Evolutionary conservation across 2,329 filamentous ascomycete species (phyloP).

Genomic region (Shiraia sp.): DNA sequence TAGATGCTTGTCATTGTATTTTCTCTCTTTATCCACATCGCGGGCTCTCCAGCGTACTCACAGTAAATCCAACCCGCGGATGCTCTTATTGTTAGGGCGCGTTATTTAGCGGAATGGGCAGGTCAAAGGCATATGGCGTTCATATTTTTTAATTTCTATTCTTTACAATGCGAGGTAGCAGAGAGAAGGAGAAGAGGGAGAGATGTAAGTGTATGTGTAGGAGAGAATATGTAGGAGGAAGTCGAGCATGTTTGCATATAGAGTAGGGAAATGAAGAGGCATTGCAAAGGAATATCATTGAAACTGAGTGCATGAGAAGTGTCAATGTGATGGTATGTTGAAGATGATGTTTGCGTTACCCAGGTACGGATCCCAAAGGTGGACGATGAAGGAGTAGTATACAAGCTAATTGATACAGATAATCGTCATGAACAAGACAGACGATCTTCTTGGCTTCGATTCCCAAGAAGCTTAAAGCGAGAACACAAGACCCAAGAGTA

Average conservation of each 20-base stretch:
- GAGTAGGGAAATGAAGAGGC: slow-evolving; percentile 14
- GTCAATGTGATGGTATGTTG: no score
- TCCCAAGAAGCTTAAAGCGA: no score
- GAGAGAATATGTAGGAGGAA: slow-evolving; percentile 2
- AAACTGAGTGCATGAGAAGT: no score
- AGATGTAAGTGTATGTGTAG: slow-evolving; percentile 1
- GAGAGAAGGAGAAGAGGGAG: slow-evolving; percentile 2
- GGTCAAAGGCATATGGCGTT: slow-evolving; percentile 19
- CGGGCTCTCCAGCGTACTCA: slow-evolving; percentile 10
- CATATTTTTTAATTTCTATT: slow-evolving; percentile 29
- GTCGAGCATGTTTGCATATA: slow-evolving; percentile 20
- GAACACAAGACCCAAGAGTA: not conserved
- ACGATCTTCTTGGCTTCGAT: no score
- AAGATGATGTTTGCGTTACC: no score
- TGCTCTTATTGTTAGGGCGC: slow-evolving; percentile 10
- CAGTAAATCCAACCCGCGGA: slow-evolving; percentile 14
- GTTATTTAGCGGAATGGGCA: slow-evolving; percentile 21
- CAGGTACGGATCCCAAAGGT: no score
- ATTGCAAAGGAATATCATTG: slow-evolving; percentile 1
- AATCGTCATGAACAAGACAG: no score
- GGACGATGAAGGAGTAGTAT: no score
- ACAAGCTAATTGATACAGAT: no score
- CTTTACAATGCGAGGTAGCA: slow-evolving; percentile 4
- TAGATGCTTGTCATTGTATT: slow-evolving; percentile 8
- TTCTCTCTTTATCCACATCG: slow-evolving; percentile 13